Base-by-base conservation (phyloP, 192 early-diverging fungal genomes). In the Umbelopsis sp. region DNA sequence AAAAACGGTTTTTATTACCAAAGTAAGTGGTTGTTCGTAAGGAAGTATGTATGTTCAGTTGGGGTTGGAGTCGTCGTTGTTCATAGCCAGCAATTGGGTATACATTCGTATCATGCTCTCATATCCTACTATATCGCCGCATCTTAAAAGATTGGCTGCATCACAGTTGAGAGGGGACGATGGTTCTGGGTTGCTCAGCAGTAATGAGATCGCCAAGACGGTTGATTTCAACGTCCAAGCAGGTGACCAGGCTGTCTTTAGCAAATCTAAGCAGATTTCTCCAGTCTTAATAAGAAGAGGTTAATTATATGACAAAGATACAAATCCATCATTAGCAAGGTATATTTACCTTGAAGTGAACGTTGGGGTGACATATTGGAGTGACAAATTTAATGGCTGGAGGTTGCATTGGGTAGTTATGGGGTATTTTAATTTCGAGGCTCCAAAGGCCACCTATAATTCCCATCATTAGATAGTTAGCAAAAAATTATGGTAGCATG, bases 221-320 rank as follows among this genome's bases (percentile, higher is more conserved):
- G 93, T 89, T 5, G 94, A 93, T 44, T 92, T 80, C 20, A 99
- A 86, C 41, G 95, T 98, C 95, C 95, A 99, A 18, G 94, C 91
- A 11, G 97, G 97, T 45, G 92, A 91, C 97, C 97, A 99, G 65
- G 90, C 91, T 27, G 92, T 84, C 71, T 95, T 96, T 45, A 99
- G 84, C 44, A 99, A 88, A 82, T 99, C 97, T 64, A 99, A 82
- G 68, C 97, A 99, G 66, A 99, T 98, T 76, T 98, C 95, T 20
- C 97, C 97, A 0, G 94, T 95, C 86, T 95, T 80, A 64, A 13
- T 80, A 64, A 13, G 25, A 64, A 49, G n/a, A 61, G 64, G 48
- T 25, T 2, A 13, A 46, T 23, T 9, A 0, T 12, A n/a, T 5
- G 4, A 33, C 11, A 46, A 18, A 37, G 10, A 16, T 48, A 21